Percentiles rank a stretch among this genome's conserved stretches.
Conservation (phyloP, 306 rosid species). For the Adenanthera pavonina region DNA sequence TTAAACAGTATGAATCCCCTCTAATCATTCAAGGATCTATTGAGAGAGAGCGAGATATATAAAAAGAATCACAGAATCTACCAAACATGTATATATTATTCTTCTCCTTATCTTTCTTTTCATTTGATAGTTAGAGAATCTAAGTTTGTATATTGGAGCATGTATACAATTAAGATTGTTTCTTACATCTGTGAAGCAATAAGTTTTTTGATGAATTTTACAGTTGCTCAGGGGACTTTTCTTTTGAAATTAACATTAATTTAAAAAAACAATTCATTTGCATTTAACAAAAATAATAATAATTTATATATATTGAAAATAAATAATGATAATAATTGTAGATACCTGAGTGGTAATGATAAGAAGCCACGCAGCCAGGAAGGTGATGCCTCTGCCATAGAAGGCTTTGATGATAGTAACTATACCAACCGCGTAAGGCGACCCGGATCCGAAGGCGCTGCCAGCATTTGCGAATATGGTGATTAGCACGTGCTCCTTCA, state of each 20-base stretch:
- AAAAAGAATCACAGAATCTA: too few relatives aligned
- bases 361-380: constrained; percentile 70
- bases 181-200: background rate
- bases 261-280: background rate
- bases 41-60: too few relatives aligned
- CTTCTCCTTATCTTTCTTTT: too few relatives aligned
- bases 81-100: too few relatives aligned
- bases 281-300: background rate
- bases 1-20: background rate
- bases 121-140: too few relatives aligned
- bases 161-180: background rate
- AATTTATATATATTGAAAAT: background rate
- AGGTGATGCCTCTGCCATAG: constrained; percentile 58
- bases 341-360: constrained; percentile 66
- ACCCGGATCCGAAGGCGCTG: constrained; percentile 64
- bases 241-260: background rate
- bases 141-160: too few relatives aligned
- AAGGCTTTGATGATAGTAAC: constrained; percentile 68
- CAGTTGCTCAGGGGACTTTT: background rate
- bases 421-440: constrained; percentile 72
- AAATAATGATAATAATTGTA: background rate
- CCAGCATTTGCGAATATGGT: constrained; percentile 87
- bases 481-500: constrained; percentile 84
- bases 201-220: too few relatives aligned
- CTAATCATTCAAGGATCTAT: too few relatives aligned